These are phyloP conservation scores for Sporothrix sp. DNA, from an alignment of 2,329 filamentous ascomycete genomes.

Conservation along the genomic window DNA sequence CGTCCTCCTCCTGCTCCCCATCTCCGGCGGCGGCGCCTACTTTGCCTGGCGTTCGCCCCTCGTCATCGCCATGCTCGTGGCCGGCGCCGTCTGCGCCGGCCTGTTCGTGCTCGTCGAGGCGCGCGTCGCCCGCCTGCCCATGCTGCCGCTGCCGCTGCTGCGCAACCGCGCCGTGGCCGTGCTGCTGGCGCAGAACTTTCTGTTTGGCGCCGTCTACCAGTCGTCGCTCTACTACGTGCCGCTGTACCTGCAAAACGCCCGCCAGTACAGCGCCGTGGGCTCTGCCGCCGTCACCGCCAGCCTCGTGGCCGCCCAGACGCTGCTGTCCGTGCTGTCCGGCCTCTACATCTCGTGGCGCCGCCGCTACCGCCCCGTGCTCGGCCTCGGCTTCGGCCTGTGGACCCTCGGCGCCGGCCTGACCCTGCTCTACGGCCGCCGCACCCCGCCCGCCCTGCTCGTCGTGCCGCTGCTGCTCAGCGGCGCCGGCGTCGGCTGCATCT, in stretches of 20 bases:
- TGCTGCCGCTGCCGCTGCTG: conserved; percentile 17
- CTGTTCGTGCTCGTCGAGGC: conserved; percentile 14
- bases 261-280: conserved; percentile 20
- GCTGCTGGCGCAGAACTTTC: conserved; percentile 14
- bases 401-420: conserved; percentile 27
- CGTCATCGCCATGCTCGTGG: conserved; percentile 48
- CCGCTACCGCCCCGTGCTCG: conserved; percentile 17
- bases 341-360: conserved; percentile 24
- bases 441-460: conserved; percentile 22
- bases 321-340: conserved; percentile 24
- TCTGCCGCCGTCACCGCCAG: conserved; percentile 25
- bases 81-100: conserved; percentile 9
- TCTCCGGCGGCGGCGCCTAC: conserved; percentile 47
- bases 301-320: conserved; percentile 22
- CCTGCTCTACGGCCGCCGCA: conserved; percentile 21
- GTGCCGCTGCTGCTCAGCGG: conserved; percentile 27
- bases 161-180: conserved; percentile 7
- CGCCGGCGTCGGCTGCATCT: conserved; percentile 26
- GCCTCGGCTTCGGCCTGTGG: conserved; percentile 27
- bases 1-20: conserved; percentile 51
- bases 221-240: conserved; percentile 17
- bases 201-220: conserved; percentile 17
- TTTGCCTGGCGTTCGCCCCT: conserved; percentile 47
- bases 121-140: conserved; percentile 14
- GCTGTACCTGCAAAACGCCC: conserved; percentile 27